phyloP scores from a whole-genome alignment of 257 asterid species.

The Craterostigma plantagineum region DNA sequence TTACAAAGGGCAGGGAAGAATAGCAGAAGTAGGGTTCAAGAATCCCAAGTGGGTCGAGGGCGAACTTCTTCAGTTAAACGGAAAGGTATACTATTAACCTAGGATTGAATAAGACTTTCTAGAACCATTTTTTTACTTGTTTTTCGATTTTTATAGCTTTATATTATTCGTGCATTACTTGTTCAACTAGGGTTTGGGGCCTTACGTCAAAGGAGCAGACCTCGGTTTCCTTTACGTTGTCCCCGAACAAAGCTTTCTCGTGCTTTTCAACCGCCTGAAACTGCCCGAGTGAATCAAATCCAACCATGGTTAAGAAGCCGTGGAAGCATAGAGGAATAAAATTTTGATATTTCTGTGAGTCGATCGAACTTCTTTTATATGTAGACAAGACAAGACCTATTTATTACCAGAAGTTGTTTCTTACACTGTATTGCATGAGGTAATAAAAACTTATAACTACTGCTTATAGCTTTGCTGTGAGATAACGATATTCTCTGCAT shows the following conservation, averaged over 20 bases:
- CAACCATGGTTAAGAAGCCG: too few species aligned
- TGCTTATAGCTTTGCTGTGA: too few species aligned
- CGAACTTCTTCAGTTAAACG: slow-evolving; percentile 76
- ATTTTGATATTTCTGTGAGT: too few species aligned
- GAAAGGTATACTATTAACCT: slow-evolving; percentile 38
- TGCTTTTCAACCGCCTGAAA: slow-evolving; percentile 73
- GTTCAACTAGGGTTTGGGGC: slow-evolving; percentile 56
- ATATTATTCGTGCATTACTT: neutral
- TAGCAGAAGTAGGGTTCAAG: slow-evolving; percentile 72
- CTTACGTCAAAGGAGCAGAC: slow-evolving; percentile 75
- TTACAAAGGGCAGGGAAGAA: slow-evolving; percentile 85
- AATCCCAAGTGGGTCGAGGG: slow-evolving; percentile 94
- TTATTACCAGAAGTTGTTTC: too few species aligned
- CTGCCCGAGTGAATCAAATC: slow-evolving; percentile 47
- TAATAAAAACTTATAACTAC: too few species aligned
- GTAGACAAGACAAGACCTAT: too few species aligned
- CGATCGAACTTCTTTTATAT: too few species aligned
- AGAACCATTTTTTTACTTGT: neutral
- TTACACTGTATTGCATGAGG: too few species aligned
- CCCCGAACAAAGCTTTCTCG: slow-evolving; percentile 89
- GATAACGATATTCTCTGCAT: too few species aligned
- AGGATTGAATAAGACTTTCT: neutral
- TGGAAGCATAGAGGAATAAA: too few species aligned
- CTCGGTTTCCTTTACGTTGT: slow-evolving; percentile 79
- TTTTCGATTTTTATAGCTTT: too few species aligned